Conservation (phyloP, 345 rosid genomes). For the Erucastrum elatum region DNA sequence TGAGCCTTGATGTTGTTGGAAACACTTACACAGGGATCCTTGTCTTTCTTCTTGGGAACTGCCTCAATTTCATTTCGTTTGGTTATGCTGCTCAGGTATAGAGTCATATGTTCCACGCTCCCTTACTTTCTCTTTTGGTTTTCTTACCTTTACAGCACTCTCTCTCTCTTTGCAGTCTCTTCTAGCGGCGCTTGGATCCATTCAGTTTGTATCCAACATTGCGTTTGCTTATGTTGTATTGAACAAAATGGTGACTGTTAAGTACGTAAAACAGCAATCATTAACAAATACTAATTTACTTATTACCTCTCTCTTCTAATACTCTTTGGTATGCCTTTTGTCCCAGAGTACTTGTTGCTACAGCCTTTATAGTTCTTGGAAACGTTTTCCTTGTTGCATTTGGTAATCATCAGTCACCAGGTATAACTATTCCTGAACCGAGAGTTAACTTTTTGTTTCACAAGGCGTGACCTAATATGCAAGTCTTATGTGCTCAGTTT, state of each 20-base stretch:
- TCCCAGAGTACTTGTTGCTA: constrained; percentile 83
- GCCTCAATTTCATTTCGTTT: constrained; percentile 94
- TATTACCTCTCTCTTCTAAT: not conserved
- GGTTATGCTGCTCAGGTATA: constrained; percentile 99
- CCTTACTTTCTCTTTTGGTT: not conserved
- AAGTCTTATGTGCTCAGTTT: constrained; percentile 55
- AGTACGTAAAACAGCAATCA: constrained; percentile 59
- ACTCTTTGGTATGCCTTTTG: constrained; percentile 21
- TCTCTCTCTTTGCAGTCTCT: constrained; percentile 69
- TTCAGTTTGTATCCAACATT: constrained; percentile 95
- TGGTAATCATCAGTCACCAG: constrained; percentile 99
- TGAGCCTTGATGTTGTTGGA: constrained; percentile 29
- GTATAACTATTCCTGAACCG: constrained; percentile 40
- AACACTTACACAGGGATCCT: constrained; percentile 69
- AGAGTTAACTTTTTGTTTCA: not conserved
- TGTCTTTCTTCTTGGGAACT: constrained; percentile 88
- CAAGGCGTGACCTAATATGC: not conserved
- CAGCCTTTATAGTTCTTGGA: constrained; percentile 93
- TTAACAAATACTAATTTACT: not conserved
- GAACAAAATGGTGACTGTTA: constrained; percentile 87
- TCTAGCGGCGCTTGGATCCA: constrained; percentile 97
- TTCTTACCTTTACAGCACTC: not conserved
- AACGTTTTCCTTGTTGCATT: constrained; percentile 92
- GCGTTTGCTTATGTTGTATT: constrained; percentile 91
- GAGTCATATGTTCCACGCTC: not conserved